Evolutionary conservation across 768 basidiomycete species (phyloP), one percentile per base, ranked within the genome.

Genomic region (Amanita fuliginea): DNA sequence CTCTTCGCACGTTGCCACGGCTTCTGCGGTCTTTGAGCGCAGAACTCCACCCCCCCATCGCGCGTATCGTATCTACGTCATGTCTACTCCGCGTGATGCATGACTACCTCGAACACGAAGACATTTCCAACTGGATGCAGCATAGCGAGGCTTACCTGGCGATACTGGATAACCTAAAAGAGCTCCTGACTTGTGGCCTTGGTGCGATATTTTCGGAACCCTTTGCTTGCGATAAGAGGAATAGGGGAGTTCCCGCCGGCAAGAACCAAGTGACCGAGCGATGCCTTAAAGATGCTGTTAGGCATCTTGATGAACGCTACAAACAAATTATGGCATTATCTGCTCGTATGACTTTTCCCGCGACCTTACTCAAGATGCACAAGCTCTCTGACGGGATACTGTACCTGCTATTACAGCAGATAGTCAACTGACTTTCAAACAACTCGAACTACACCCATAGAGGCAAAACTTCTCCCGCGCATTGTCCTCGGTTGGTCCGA

Each of bases 301-400:
- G 52, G 42, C 55, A 60, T 35, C 58, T 70, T 14, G 66, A 67
- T 55, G 50, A 24, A 6, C 58, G 63, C 48, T 52, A 62, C 6
- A 55, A 55, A 11, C 60, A 58, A 51, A 53, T 72, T 46, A 57
- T 59, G 55, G 56, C 56, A 47, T 52, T 67, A 16, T 63, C 62
- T 43, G 55, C 54, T 3, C 65, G 56, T 42, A 55, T 66, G 41
- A 57, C 60, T 55, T 69, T 70, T 49, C 49, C 55, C 28, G 60
- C 62, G 37, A 70, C 68, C 40, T 62, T 66, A 52, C 62, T 63
- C 39, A 67, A 67, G 62, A 63, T 68, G 52, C 63, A 67, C 47
- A 59, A 56, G 46, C 58, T 72, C 24, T 67, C 64, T 39, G 68
- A 70, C 55, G 64, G 62, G 48, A 66, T 72, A 44, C 57, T 66